Base-by-base conservation (phyloP, 768 basidiomycete genomes). In the Agaricus sinodeliciosus region DNA sequence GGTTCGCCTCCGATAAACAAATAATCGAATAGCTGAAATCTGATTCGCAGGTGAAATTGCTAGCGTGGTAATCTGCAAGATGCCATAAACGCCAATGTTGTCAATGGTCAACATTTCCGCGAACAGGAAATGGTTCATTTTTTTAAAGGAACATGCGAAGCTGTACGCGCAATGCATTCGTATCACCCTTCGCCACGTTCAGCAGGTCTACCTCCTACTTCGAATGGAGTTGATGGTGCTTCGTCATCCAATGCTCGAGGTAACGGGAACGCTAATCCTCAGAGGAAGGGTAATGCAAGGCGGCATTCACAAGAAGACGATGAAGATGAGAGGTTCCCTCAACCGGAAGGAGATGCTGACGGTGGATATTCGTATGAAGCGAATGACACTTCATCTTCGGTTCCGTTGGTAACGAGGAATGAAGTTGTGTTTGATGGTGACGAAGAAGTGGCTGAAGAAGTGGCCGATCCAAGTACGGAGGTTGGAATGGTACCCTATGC, bases 31-130 rank as follows among this genome's bases (percentile, higher is more conserved):
- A 8, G 31, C 11, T 31, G 31, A 31, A 31, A 5, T 31, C 31
- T 31, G 31, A 31, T 31, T 31, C 31, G 7, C 31, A 3, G 7
- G 18, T 25, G 47, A 52, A 55, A 36, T 8, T 31, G 7, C 51
- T 58, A 92, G 90, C 78, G 86, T 49, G 95, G 92, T 26, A 98
- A 97, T 62, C 77, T 99, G 6, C 96, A 98, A 78, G 94, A 98
- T 63, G 83, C 83, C 27, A 97, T 99, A 57, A 92, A 92, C 62
- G 75, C 82, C 37, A 85, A 94, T 63, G 79, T 87, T 28, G 83
- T 92, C 50, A 90, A 91, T 57, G 81, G 84, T 25, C 81, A 84
- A 39, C 84, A 84, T 53, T 91, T 93, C 65, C 79, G 92, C 0
- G 96, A 99, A 68, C 80, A 80, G 58, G 87, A 93, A 45, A 90